phyloP scores from a whole-genome alignment of 352 stramenopile species.

The Phytophthora litchii region DNA sequence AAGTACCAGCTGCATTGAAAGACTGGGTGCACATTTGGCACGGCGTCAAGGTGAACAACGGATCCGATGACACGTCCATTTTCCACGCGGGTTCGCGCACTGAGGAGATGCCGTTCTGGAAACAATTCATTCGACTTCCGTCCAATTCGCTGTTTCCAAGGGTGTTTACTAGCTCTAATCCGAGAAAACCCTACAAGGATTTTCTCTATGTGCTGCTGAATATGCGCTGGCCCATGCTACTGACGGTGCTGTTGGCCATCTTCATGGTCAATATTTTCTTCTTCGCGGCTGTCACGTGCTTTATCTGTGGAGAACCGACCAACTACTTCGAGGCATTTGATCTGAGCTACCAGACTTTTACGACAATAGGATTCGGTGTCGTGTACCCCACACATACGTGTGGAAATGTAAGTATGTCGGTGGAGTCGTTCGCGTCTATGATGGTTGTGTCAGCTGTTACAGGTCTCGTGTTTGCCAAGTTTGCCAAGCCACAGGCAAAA shows the following conservation, averaged over 20 bases:
- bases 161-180: conserved; percentile 65
- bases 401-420: conserved; percentile 70
- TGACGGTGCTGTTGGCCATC: conserved; percentile 57
- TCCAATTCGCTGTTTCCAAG: conserved; percentile 77
- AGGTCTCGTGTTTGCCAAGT: conserved; percentile 86
- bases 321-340: conserved; percentile 69
- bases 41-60: conserved; percentile 68
- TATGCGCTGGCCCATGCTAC: conserved; percentile 79
- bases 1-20: conserved; percentile 59
- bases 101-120: conserved; percentile 72
- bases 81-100: conserved; percentile 71
- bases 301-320: conserved; percentile 57
- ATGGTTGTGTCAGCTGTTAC: conserved; percentile 80
- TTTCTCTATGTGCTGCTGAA: conserved; percentile 86
- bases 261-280: conserved; percentile 73
- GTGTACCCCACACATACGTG: conserved; percentile 73
- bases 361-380: conserved; percentile 83
- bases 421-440: conserved; percentile 85
- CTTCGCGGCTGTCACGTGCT: conserved; percentile 56
- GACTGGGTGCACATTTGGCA: conserved; percentile 88
- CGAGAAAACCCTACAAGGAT: conserved; percentile 78
- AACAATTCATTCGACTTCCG: conserved; percentile 70
- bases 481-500: conserved; percentile 78
- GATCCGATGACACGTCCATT: conserved; percentile 44
- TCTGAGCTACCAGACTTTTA: conserved; percentile 87